Evolutionary conservation across 345 rosid genomes (phyloP).

Genomic region (Corchorus olitorius): DNA sequence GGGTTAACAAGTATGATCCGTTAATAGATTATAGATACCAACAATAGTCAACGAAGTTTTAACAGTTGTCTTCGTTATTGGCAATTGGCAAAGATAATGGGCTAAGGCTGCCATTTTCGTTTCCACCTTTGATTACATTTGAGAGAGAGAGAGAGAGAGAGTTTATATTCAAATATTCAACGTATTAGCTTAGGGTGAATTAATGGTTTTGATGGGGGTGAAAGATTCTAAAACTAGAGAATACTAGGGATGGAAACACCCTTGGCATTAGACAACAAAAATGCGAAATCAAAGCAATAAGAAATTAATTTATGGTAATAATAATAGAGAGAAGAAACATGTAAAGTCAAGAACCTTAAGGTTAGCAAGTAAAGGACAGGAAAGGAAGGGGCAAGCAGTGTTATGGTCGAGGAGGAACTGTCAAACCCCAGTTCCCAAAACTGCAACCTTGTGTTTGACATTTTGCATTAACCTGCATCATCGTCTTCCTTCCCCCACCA

Average conservation of each 20-base stretch:
- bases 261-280: constrained; percentile 13
- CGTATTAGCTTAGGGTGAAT: background rate
- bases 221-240: constrained; percentile 2
- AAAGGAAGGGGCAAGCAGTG: constrained; percentile 28
- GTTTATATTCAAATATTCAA: background rate
- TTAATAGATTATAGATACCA: background rate
- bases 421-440: constrained; percentile 60
- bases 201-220: background rate
- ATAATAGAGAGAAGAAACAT: background rate
- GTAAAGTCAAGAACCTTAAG: constrained; percentile 16
- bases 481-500: constrained; percentile 6
- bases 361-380: constrained; percentile 28
- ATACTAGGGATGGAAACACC: constrained; percentile 6
- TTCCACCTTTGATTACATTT: background rate
- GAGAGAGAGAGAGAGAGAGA: background rate
- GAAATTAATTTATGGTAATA: background rate
- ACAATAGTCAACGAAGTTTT: constrained; percentile 13
- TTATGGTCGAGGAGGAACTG: constrained; percentile 35
- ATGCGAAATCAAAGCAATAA: constrained; percentile 13
- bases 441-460: constrained; percentile 76
- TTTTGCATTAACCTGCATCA: constrained; percentile 58
- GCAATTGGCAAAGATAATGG: background rate
- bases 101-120: background rate
- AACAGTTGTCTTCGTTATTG: background rate
- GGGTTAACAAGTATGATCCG: background rate